Conservation (phyloP, 2,329 filamentous ascomycete species). For the Aspergillus sp. region DNA sequence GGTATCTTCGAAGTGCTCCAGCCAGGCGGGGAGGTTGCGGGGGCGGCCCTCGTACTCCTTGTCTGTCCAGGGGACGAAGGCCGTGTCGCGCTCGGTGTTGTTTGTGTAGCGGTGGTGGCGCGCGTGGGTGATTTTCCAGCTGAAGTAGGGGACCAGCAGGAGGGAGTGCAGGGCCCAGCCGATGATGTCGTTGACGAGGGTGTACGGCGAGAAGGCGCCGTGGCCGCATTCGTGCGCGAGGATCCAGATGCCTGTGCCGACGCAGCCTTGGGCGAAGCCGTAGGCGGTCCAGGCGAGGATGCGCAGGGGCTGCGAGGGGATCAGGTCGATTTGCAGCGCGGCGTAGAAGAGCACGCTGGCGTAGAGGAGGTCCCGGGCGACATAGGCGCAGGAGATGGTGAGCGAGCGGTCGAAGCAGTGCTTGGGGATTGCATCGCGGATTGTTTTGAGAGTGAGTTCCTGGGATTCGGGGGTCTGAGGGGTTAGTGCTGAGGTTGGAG, state of each 20-base stretch:
- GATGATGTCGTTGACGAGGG: conserved; percentile 58
- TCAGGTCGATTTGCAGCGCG: conserved; percentile 55
- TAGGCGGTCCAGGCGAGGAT: conserved; percentile 57
- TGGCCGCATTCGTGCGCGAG: conserved; percentile 71
- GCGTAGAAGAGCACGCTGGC: conserved; percentile 50
- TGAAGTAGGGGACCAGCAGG: conserved; percentile 69
- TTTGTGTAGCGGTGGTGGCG: conserved; percentile 69
- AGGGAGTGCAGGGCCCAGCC: conserved; percentile 67
- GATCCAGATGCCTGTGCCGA: conserved; percentile 70
- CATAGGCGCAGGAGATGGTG: conserved; percentile 54
- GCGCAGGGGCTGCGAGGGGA: conserved; percentile 48
- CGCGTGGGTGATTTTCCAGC: conserved; percentile 69
- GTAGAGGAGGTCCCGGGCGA: conserved; percentile 57
- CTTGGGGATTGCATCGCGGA: conserved; percentile 54
- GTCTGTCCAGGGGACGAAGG: conserved; percentile 57
- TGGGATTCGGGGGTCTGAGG: not conserved
- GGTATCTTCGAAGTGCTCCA: conserved; percentile 59
- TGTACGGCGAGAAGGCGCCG: conserved; percentile 62
- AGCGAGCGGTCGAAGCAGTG: conserved; percentile 62
- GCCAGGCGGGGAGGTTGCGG: conserved; percentile 50
- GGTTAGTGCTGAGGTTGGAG: not conserved
- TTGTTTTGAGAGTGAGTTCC: conserved; percentile 18
- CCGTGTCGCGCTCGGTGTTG: conserved; percentile 68
- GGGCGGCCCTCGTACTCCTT: conserved; percentile 36
- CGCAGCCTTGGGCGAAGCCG: conserved; percentile 63